phyloP scores from a whole-genome alignment of 1,284 basidiomycete species.

The Pseudozyma sp. region DNA sequence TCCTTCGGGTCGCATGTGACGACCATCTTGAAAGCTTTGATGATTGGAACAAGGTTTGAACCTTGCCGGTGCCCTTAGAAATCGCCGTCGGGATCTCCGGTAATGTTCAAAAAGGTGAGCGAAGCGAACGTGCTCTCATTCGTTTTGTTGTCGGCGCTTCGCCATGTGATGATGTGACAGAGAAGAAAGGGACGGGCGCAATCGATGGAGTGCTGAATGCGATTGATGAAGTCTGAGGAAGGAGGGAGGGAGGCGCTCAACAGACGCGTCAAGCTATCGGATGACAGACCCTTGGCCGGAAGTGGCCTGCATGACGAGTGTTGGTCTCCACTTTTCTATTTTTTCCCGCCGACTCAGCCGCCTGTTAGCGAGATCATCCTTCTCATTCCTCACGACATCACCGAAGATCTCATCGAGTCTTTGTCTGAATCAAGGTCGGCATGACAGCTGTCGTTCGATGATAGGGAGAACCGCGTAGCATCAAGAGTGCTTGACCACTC shows the following conservation, averaged over 20 bases:
- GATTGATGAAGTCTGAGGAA: no score
- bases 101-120: no score
- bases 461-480: background rate
- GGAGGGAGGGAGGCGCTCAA: background rate
- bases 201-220: no score
- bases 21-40: conserved; percentile 18
- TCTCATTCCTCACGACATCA: background rate
- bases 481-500: background rate
- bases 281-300: background rate
- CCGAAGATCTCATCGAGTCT: background rate
- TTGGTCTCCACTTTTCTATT: conserved; percentile 24
- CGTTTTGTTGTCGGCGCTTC: no score
- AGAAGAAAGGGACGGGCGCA: no score
- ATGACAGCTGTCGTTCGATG: background rate
- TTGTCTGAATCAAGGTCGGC: no score
- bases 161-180: no score
- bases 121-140: no score
- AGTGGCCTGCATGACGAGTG: conserved; percentile 8
- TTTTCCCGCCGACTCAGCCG: conserved; percentile 18
- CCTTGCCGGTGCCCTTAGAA: no score
- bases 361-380: background rate
- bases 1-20: conserved; percentile 49
- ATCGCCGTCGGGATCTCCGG: background rate
- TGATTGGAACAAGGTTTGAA: no score
- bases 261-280: conserved; percentile 16